Evolutionary conservation across 1,139 yeast species (phyloP).

Genomic region (Trichomonascaceae sp.): DNA sequence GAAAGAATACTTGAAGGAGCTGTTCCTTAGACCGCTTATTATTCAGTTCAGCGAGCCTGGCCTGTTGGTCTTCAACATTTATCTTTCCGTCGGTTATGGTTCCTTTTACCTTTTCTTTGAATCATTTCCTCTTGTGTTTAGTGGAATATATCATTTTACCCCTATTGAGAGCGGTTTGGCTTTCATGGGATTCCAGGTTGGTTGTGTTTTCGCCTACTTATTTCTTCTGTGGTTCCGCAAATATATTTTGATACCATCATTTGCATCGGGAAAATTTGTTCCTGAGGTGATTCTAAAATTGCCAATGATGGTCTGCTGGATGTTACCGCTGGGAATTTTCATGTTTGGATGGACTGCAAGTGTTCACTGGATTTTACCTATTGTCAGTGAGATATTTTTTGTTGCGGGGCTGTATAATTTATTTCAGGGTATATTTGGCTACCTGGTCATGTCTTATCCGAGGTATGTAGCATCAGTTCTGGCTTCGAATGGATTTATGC

Average conservation of each 20-base stretch:
- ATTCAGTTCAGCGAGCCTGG: constrained; percentile 34
- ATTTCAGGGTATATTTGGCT: no score
- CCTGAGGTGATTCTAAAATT: constrained; percentile 16
- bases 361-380: constrained; percentile 76
- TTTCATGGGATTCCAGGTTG: constrained; percentile 42
- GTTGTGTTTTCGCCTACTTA: constrained; percentile 32
- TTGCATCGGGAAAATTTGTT: constrained; percentile 9
- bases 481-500: constrained; percentile 46
- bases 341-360: constrained; percentile 55
- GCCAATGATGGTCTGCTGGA: constrained; percentile 42
- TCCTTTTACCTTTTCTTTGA: constrained; percentile 55
- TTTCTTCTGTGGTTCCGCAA: constrained; percentile 13
- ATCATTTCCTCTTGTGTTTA: constrained; percentile 53
- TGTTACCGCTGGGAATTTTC: constrained; percentile 45
- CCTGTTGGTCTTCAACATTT: constrained; percentile 35
- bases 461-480: constrained; percentile 58
- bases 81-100: constrained; percentile 50
- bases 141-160: constrained; percentile 42
- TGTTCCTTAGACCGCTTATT: constrained; percentile 43
- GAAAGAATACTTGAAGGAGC: constrained; percentile 31
- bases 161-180: constrained; percentile 44
- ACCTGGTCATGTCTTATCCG: constrained; percentile 65
- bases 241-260: constrained; percentile 3
- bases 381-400: constrained; percentile 67
- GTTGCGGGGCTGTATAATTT: constrained; percentile 69